These are phyloP conservation scores for Mycena epipterygia DNA, from an alignment of 768 basidiomycete species.

Conservation along the genomic window DNA sequence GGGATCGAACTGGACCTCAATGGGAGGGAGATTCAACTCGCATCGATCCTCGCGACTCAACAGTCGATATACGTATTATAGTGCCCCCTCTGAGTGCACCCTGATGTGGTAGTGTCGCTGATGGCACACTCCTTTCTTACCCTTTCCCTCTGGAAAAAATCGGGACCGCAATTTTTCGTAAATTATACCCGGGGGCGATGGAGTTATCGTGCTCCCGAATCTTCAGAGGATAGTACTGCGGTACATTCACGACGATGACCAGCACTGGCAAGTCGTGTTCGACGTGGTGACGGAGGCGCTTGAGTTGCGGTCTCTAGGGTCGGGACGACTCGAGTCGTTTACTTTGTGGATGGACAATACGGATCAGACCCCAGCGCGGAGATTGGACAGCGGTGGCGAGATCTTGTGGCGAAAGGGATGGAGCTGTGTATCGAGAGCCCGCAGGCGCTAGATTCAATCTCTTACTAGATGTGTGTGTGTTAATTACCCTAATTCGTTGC, in stretches of 20 bases:
- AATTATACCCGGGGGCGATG: not conserved
- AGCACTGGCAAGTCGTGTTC: not conserved
- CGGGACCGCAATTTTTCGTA: constrained; percentile 5
- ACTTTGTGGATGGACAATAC: constrained; percentile 1
- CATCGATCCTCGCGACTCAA: too few relatives aligned
- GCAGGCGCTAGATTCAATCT: constrained; percentile 9
- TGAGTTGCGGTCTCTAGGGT: not conserved
- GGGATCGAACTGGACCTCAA: too few relatives aligned
- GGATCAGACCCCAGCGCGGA: not conserved
- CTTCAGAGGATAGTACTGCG: not conserved
- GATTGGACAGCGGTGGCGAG: constrained; percentile 5
- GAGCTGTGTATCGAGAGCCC: not conserved
- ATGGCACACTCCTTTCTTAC: too few relatives aligned
- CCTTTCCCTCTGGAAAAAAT: too few relatives aligned
- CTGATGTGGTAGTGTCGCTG: too few relatives aligned
- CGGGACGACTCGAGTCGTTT: not conserved
- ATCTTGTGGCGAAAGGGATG: not conserved
- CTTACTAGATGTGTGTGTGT: too few relatives aligned
- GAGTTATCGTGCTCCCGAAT: not conserved
- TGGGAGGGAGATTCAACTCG: too few relatives aligned
- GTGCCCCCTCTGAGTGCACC: too few relatives aligned
- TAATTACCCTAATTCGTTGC: too few relatives aligned
- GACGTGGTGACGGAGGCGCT: not conserved
- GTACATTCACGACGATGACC: constrained; percentile 16
- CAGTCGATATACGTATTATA: too few relatives aligned